phyloP scores from a whole-genome alignment of 2,329 filamentous ascomycete genomes.

The Fusarium piperis region DNA sequence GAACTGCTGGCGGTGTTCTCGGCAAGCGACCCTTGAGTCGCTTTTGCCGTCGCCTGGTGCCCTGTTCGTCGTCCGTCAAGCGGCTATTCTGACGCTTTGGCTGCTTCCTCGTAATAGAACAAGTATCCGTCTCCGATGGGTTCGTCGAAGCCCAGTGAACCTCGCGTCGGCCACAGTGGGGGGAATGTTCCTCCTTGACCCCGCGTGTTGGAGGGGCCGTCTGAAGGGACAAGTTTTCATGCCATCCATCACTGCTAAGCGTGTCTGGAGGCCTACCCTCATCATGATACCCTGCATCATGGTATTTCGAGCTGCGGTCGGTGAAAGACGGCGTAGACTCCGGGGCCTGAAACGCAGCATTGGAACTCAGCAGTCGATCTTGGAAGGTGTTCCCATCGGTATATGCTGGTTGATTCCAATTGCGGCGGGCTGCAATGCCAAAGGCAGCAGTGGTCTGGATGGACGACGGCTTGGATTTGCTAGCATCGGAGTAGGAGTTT shows the following conservation, averaged over 20 bases:
- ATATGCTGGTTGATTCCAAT: neutral
- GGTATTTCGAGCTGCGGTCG: conserved; percentile 10
- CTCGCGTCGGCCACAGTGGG: neutral
- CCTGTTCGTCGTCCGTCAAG: conserved; percentile 20
- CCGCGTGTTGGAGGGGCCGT: conserved; percentile 6
- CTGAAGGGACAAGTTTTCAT: neutral
- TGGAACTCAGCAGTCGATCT: neutral
- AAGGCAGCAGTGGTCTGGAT: neutral
- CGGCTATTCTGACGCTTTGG: conserved; percentile 33
- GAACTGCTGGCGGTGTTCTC: neutral
- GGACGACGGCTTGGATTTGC: conserved; percentile 7
- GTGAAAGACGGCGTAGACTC: neutral
- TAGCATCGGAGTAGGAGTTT: neutral
- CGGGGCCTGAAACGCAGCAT: neutral
- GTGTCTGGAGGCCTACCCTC: conserved; percentile 17
- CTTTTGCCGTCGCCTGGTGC: conserved; percentile 9
- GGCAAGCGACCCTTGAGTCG: neutral
- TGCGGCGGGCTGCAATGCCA: neutral
- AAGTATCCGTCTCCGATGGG: conserved; percentile 2
- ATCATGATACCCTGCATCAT: conserved; percentile 9
- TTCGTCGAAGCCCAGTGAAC: conserved; percentile 1
- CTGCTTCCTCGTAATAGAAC: conserved; percentile 9
- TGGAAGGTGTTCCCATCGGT: conserved; percentile 3
- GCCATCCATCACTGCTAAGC: neutral
- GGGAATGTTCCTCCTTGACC: neutral